phyloP scores from a whole-genome alignment of 306 rosid genomes.

The Casuarina cunninghamiana region DNA sequence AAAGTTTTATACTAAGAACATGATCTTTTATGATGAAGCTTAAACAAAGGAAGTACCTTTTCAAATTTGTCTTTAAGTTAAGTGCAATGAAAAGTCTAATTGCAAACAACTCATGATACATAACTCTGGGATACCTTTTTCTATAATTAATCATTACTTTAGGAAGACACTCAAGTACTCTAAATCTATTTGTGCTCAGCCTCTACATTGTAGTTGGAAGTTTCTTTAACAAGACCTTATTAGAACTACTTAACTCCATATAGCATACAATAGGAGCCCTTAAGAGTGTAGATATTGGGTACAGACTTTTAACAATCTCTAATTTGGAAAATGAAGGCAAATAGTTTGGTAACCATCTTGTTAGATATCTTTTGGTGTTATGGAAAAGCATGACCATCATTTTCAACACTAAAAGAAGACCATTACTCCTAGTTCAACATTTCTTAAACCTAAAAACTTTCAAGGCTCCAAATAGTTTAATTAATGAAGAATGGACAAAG shows the following conservation, averaged over 20 bases:
- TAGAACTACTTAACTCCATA: background rate
- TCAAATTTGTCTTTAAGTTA: too few relatives aligned
- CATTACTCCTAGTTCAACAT: constrained; percentile 8
- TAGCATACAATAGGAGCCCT: background rate
- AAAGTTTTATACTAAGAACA: too few relatives aligned
- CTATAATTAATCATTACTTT: background rate
- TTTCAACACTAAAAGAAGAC: background rate
- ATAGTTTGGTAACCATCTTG: background rate
- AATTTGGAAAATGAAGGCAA: constrained; percentile 7
- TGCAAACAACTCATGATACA: too few relatives aligned
- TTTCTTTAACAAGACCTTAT: background rate
- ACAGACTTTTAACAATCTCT: background rate
- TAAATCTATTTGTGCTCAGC: background rate
- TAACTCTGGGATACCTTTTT: too few relatives aligned
- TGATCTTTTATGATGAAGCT: too few relatives aligned
- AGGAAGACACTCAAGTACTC: background rate
- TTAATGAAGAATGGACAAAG: background rate
- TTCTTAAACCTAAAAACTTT: background rate
- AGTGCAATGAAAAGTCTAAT: too few relatives aligned
- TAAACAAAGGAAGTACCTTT: too few relatives aligned
- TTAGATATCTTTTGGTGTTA: background rate
- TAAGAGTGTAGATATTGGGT: background rate
- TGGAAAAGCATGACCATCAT: background rate
- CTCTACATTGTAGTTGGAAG: background rate
- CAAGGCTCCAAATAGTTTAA: background rate